A percentile compares a stretch with the other conserved stretches of the same genome.
phyloP scores from a whole-genome alignment of 768 basidiomycete genomes.

The Sarcodon sp. region DNA sequence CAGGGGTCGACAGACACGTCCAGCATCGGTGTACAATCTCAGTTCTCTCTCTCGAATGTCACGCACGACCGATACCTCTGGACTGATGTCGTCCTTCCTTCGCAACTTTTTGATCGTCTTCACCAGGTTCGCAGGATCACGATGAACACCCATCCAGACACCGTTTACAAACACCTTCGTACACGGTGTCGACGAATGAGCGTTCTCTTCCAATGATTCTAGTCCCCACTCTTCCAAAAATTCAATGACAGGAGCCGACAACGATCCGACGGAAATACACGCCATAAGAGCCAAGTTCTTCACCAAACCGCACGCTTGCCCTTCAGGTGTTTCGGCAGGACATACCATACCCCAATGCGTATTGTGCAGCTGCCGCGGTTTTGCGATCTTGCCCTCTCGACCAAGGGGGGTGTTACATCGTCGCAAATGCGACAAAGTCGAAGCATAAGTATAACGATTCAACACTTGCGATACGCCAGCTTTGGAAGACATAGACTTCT shows the following conservation, averaged over 20 bases:
- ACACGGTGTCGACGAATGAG: constrained; percentile 65
- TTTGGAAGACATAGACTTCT: constrained; percentile 95
- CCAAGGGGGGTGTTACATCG: constrained; percentile 97
- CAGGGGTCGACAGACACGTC: constrained; percentile 90
- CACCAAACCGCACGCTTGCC: constrained; percentile 97
- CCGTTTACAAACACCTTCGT: constrained; percentile 99
- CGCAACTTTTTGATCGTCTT: constrained; percentile 88
- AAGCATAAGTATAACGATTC: constrained; percentile 97
- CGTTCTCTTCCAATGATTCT: constrained; percentile 90
- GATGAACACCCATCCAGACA: constrained; percentile 99
- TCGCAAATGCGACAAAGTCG: constrained; percentile 93
- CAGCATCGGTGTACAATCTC: constrained; percentile 91
- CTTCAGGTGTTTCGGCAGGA: constrained; percentile 98
- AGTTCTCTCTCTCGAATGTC: constrained; percentile 95
- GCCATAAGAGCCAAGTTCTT: constrained; percentile 98
- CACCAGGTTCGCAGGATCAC: constrained; percentile 85
- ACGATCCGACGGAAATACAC: constrained; percentile 94
- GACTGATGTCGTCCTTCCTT: constrained; percentile 88
- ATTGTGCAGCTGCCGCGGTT: constrained; percentile 97
- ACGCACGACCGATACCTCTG: constrained; percentile 94
- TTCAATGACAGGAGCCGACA: constrained; percentile 92
- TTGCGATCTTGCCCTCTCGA: constrained; percentile 97
- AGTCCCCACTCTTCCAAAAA: constrained; percentile 98
- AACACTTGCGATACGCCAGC: constrained; percentile 98
- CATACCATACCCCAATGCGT: constrained; percentile 99